Percentiles rank a stretch among this genome's conserved stretches.
These are phyloP conservation scores for Cetradonia linearis DNA, from an alignment of 495 filamentous ascomycete species.

Conservation along the genomic window DNA sequence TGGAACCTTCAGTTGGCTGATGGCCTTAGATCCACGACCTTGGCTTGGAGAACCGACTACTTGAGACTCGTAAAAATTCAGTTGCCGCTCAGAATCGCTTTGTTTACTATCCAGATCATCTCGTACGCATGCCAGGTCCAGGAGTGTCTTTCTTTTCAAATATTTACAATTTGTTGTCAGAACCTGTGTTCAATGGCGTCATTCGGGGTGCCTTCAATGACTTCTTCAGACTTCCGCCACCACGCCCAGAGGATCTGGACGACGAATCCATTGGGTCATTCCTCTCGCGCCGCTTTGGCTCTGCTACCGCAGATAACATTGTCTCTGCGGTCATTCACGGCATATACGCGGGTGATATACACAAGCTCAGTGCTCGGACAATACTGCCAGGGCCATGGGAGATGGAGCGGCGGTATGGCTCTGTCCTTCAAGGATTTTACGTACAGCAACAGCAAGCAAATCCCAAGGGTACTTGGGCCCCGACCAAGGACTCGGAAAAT, in stretches of 20 bases:
- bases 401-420: constrained; percentile 37
- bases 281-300: constrained; percentile 45
- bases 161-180: constrained; percentile 35
- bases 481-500: background rate
- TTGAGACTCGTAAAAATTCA: constrained; percentile 41
- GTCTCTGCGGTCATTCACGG: constrained; percentile 75
- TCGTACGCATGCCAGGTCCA: constrained; percentile 57
- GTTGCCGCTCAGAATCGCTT: constrained; percentile 55
- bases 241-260: constrained; percentile 24
- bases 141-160: constrained; percentile 24
- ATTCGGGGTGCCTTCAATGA: constrained; percentile 37
- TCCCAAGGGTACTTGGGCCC: background rate
- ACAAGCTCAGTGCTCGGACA: constrained; percentile 61
- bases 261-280: constrained; percentile 72
- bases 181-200: constrained; percentile 54
- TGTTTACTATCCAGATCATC: constrained; percentile 84
- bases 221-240: constrained; percentile 22
- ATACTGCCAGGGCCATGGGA: constrained; percentile 46
- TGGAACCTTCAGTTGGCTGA: background rate
- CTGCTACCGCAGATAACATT: constrained; percentile 59
- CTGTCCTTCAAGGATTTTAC: constrained; percentile 24
- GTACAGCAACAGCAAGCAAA: background rate
- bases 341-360: constrained; percentile 87
- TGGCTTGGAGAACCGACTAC: constrained; percentile 49
- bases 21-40: constrained; percentile 52